Conservation (phyloP, 345 rosid species). For the Eucalyptus brandiana region DNA sequence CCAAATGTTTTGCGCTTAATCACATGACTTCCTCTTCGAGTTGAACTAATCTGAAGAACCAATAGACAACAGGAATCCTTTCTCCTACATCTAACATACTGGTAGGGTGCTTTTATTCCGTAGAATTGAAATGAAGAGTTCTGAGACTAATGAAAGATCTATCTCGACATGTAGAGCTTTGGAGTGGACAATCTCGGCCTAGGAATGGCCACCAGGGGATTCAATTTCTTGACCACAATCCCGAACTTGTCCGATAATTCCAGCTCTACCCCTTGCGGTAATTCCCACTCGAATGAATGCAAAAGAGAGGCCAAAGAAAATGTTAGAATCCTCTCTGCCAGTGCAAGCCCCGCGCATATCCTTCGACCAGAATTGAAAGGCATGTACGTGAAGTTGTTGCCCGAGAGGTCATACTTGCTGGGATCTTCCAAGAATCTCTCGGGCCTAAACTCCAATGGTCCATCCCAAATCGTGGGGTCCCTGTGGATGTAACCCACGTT, state of each 20-base stretch:
- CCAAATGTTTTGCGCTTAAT: no score
- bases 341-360: slow-evolving; percentile 32
- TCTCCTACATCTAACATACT: background rate
- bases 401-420: slow-evolving; percentile 6
- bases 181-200: no score
- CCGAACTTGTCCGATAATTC: no score
- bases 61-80: no score
- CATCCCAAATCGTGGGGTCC: slow-evolving; percentile 38
- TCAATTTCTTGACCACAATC: no score
- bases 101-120: no score
- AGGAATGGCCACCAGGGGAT: no score
- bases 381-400: slow-evolving; percentile 21
- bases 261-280: slow-evolving; percentile 18
- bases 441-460: slow-evolving; percentile 26
- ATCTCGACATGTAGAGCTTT: no score
- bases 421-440: slow-evolving; percentile 25
- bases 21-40: no score
- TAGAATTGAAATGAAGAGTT: no score
- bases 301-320: background rate
- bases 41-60: background rate
- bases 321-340: slow-evolving; percentile 33
- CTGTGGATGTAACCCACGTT: slow-evolving; percentile 40
- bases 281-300: slow-evolving; percentile 23
- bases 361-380: slow-evolving; percentile 50
- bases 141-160: no score